phyloP scores from a whole-genome alignment of 1,139 yeast species.

The Tardiomyces digboiensis region DNA sequence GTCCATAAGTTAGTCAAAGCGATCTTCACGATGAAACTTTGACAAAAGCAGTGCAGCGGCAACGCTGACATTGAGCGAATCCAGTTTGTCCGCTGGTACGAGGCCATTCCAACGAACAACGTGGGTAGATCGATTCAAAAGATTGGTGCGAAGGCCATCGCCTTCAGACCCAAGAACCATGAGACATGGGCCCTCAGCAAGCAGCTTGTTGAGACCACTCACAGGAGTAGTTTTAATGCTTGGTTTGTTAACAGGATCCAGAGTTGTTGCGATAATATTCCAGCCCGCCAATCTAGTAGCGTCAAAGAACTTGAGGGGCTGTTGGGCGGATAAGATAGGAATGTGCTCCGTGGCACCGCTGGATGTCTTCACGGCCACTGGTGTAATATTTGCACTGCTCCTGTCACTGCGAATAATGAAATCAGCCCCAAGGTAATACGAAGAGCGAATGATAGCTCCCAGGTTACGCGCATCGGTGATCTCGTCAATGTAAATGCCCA shows the following conservation, averaged over 20 bases:
- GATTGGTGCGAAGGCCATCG: conserved; percentile 60
- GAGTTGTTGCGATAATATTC: conserved; percentile 57
- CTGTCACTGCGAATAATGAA: conserved; percentile 62
- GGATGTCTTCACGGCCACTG: conserved; percentile 72
- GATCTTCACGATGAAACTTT: conserved; percentile 7
- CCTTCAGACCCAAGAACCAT: conserved; percentile 85
- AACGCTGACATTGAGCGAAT: conserved; percentile 83
- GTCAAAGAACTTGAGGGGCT: conserved; percentile 56
- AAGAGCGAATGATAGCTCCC: conserved; percentile 79
- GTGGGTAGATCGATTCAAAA: conserved; percentile 55
- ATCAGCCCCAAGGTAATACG: conserved; percentile 79
- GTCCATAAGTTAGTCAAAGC: neutral
- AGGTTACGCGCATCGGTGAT: conserved; percentile 85
- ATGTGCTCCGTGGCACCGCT: conserved; percentile 83
- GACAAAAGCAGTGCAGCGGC: conserved; percentile 66
- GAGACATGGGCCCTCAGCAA: conserved; percentile 47
- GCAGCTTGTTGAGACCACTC: conserved; percentile 27
- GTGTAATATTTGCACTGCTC: conserved; percentile 66
- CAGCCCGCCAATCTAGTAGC: conserved; percentile 50
- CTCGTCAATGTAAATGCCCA: conserved; percentile 74
- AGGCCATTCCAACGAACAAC: conserved; percentile 34
- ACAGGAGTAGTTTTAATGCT: neutral
- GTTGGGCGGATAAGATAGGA: conserved; percentile 46
- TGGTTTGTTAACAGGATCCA: conserved; percentile 3
- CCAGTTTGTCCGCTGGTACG: conserved; percentile 40